Conservation (phyloP, 148 eudicot species). For the Fagopyrum homotropicum region DNA sequence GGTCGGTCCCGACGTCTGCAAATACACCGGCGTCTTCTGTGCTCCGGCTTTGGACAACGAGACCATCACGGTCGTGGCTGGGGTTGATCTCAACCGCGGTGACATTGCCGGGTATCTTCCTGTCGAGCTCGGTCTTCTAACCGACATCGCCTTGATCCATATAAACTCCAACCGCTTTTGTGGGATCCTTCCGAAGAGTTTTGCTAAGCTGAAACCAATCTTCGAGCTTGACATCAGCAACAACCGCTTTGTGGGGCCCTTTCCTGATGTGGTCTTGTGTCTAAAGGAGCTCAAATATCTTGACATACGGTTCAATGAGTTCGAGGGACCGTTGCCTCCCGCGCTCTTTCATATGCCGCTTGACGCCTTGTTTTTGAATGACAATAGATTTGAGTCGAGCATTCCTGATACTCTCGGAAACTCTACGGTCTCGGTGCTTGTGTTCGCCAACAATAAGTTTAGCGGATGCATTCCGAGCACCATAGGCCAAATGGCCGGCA, state of each 20-base stretch:
- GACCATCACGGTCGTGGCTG: slow-evolving; percentile 44
- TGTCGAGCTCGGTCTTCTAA: slow-evolving; percentile 40
- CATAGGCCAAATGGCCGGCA: slow-evolving; percentile 18
- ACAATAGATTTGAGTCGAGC: slow-evolving; percentile 20
- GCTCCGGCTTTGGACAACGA: slow-evolving; percentile 51
- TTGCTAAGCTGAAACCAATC: slow-evolving; percentile 27
- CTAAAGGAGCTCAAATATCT: slow-evolving; percentile 35
- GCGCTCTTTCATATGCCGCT: slow-evolving; percentile 31
- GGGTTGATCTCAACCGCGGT: slow-evolving; percentile 57
- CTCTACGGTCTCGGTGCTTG: slow-evolving; percentile 21
- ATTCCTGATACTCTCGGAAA: slow-evolving; percentile 24
- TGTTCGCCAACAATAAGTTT: slow-evolving; percentile 25
- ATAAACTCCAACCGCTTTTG: slow-evolving; percentile 60
- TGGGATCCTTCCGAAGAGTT: slow-evolving; percentile 37
- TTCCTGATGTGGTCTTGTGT: slow-evolving; percentile 39
- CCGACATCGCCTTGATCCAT: slow-evolving; percentile 66
- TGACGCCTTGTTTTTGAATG: slow-evolving; percentile 14
- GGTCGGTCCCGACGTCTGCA: slow-evolving; percentile 64
- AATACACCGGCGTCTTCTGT: slow-evolving; percentile 58
- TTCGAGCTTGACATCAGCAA: slow-evolving; percentile 70
- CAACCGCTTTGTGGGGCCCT: slow-evolving; percentile 46
- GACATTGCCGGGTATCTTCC: slow-evolving; percentile 43
- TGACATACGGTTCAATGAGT: slow-evolving; percentile 55
- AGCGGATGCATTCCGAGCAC: slow-evolving; percentile 22
- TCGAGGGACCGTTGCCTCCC: slow-evolving; percentile 66